phyloP scores from a whole-genome alignment of 441 rosid genomes.

The Geranium incanum region DNA sequence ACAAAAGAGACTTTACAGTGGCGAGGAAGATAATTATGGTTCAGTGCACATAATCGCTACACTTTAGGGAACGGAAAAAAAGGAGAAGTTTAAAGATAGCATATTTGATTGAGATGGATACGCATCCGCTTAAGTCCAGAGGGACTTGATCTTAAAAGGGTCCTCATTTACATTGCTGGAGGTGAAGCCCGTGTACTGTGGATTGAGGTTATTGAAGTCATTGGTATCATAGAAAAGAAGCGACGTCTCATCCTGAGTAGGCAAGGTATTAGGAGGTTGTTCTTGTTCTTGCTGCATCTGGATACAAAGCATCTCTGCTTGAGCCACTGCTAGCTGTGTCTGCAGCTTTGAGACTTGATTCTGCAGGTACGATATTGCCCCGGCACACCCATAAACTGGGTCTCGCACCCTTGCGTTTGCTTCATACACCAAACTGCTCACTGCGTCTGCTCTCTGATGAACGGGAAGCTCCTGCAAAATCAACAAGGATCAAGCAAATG shows the following conservation, averaged over 20 bases:
- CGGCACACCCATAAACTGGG: constrained; percentile 90
- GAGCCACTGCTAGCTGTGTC: constrained; percentile 88
- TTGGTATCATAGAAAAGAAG: constrained; percentile 30
- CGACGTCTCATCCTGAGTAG: constrained; percentile 30
- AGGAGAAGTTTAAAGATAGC: too few relatives aligned
- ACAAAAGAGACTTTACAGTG: too few relatives aligned
- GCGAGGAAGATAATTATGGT: too few relatives aligned
- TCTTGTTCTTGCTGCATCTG: constrained; percentile 68
- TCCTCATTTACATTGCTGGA: constrained; percentile 52
- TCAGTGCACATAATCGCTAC: too few relatives aligned
- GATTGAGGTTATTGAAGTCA: constrained; percentile 19
- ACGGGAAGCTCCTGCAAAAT: constrained; percentile 61
- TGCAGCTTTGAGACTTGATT: constrained; percentile 79
- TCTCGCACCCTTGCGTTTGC: constrained; percentile 85
- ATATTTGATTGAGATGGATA: too few relatives aligned
- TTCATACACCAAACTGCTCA: constrained; percentile 80
- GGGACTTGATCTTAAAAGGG: constrained; percentile 62
- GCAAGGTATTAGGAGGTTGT: constrained; percentile 21
- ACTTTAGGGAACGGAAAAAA: too few relatives aligned
- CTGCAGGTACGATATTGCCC: constrained; percentile 78
- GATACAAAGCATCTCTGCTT: constrained; percentile 76
- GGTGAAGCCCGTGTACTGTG: constrained; percentile 41
- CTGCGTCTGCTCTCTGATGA: constrained; percentile 81
- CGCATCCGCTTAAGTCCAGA: constrained; percentile 66
- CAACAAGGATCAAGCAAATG: too few relatives aligned